Evolutionary conservation across 176 grass and related monocot genomes (phyloP), one percentile per base, ranked within the genome.

Genomic region (Carex scoparia): DNA sequence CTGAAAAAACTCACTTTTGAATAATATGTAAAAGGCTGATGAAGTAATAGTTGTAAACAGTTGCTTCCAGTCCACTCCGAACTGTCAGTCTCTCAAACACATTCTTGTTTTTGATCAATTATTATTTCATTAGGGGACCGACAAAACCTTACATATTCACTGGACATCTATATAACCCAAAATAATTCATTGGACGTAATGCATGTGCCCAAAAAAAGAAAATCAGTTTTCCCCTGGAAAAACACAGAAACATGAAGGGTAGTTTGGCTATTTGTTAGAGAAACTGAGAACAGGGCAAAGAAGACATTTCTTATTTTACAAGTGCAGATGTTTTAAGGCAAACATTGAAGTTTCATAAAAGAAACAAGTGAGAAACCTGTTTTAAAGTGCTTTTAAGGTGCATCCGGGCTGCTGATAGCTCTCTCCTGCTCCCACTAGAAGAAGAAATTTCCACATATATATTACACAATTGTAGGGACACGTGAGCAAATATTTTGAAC

Each of bases 321-420:
- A 73, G 48, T 60, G 55, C 48, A 87, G 23, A 10, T 58, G 61
- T 74, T 35, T 18, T 16, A 1, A 40, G 66, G 31, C 38, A 71
- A 71, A 72, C 38, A 46, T 44, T 3, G 0, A 10, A 71, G 14
- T 79, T 33, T 59, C 19, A n/a, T 18, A 78, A 58, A 35, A 79
- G 27, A 79, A 79, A 12, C 51, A 57, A 57, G 30, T 1, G 8
- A 40, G 11, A 84, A 69, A 93, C 92, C 95, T 94, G 89, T 84
- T 94, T 98, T 72, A 98, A 91, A 53, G 88, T 86, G 80, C 91
- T 94, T 94, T 86, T 92, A 48, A 98, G 89, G 72, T 94, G 92
- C 92, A 98, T 91, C 88, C 94, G 92, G 31, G 89, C 95, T 74
- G 77, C 66, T 42, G 92, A 88, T 87, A 98, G 84, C 63, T 98